Evolutionary conservation across 2,329 filamentous ascomycete genomes (phyloP).

Genomic region (Ustilaginoidea virens): DNA sequence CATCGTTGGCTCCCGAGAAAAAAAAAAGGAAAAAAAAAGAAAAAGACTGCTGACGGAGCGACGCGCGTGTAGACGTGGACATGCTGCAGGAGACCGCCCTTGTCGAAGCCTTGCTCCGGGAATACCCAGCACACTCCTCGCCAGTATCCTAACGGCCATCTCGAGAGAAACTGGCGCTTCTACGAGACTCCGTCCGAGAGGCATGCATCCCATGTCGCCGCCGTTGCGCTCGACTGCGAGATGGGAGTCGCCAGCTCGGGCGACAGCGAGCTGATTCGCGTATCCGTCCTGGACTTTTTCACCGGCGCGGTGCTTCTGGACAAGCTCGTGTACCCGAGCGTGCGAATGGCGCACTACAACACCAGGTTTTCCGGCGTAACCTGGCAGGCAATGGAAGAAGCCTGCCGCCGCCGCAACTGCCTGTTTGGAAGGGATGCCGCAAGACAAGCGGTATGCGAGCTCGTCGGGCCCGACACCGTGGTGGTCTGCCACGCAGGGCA

Average conservation of each 20-base stretch:
- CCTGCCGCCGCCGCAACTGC: constrained; percentile 15
- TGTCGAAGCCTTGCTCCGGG: constrained; percentile 11
- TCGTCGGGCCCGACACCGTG: constrained; percentile 29
- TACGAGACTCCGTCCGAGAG: constrained; percentile 6
- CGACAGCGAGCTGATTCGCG: constrained; percentile 34
- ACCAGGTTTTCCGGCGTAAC: constrained; percentile 35
- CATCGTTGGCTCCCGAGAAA: no score
- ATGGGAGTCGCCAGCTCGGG: constrained; percentile 31
- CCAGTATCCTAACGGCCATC: constrained; percentile 10
- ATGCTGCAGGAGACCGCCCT: constrained; percentile 13
- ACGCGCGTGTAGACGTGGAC: constrained; percentile 12
- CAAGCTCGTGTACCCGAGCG: constrained; percentile 30
- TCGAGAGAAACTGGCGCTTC: constrained; percentile 13
- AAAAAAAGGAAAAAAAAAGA: no score
- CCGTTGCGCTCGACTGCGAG: constrained; percentile 37
- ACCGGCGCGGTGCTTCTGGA: constrained; percentile 31
- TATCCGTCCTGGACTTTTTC: constrained; percentile 36
- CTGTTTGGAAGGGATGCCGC: constrained; percentile 26
- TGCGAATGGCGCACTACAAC: constrained; percentile 31
- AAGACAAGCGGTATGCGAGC: constrained; percentile 24
- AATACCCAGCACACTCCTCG: constrained; percentile 12
- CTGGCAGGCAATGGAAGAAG: constrained; percentile 19
- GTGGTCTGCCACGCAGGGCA: constrained; percentile 30
- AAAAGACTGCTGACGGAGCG: not conserved
- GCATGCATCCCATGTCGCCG: constrained; percentile 5